A percentile compares a stretch with the other conserved stretches of the same genome.
Evolutionary conservation across 2,329 filamentous ascomycete genomes (phyloP).

Genomic region (Macrophomina pseudophaseolina): DNA sequence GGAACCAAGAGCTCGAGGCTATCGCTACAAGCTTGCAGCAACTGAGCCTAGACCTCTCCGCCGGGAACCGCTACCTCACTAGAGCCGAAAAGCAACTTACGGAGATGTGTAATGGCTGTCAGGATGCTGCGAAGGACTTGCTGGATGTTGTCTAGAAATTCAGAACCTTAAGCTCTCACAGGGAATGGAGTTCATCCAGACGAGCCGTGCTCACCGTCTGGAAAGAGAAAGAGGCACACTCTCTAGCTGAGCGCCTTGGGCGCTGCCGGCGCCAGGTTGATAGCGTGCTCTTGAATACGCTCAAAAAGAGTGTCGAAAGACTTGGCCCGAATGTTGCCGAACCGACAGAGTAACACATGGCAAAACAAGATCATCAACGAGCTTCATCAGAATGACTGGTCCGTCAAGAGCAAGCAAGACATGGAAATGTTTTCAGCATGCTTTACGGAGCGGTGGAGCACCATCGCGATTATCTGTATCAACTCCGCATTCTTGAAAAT

Average conservation of each 20-base stretch:
- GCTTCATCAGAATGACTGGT: background rate
- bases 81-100: background rate
- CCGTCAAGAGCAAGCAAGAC: background rate
- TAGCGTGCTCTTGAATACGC: slow-evolving; percentile 27
- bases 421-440: background rate
- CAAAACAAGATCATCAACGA: background rate
- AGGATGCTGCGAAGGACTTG: background rate
- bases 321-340: too few species aligned
- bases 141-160: background rate
- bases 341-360: background rate
- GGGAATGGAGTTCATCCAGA: background rate
- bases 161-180: background rate
- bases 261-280: slow-evolving; percentile 27
- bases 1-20: slow-evolving; percentile 1
- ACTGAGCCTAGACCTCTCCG: background rate
- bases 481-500: background rate
- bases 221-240: background rate
- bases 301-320: slow-evolving; percentile 16
- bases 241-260: background rate
- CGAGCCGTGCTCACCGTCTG: background rate
- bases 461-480: background rate
- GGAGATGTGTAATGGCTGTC: background rate
- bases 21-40: background rate
- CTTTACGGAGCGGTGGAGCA: background rate
- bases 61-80: background rate